Evolutionary conservation across 192 early-diverging fungal species (phyloP).

Genomic region (Backusella australiensis): DNA sequence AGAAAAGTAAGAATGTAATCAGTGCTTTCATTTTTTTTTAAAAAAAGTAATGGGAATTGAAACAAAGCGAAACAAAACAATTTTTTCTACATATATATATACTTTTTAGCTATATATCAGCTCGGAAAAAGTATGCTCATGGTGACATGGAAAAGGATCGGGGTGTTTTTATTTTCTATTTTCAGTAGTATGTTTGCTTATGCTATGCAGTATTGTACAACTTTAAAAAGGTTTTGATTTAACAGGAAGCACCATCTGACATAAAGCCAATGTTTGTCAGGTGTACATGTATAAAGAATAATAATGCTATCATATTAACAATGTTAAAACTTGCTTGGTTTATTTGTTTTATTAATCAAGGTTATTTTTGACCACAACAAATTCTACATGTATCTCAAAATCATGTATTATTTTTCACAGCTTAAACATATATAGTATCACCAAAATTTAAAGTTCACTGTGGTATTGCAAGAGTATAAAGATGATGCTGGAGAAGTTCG

Average conservation of each 20-base stretch:
- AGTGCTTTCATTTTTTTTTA: neutral
- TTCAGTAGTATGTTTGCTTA: conserved; percentile 6
- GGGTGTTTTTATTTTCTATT: neutral
- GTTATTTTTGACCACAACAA: neutral
- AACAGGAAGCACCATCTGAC: neutral
- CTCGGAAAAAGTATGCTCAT: neutral
- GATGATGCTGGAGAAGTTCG: neutral
- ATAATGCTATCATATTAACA: neutral
- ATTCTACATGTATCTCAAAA: neutral
- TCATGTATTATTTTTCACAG: neutral
- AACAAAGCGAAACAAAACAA: neutral
- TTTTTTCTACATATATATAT: neutral
- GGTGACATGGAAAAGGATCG: neutral
- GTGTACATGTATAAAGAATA: neutral
- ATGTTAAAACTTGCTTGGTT: neutral
- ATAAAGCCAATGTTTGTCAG: neutral
- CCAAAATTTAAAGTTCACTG: neutral
- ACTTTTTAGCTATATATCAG: conserved; percentile 1
- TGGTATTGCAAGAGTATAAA: neutral
- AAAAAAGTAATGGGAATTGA: neutral
- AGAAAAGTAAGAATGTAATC: neutral
- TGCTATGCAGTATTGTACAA: neutral
- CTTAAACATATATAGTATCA: neutral
- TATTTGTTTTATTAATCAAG: neutral
- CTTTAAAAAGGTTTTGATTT: neutral